Conservation (phyloP, 257 asterid species). For the Leptodermis oblonga region DNA sequence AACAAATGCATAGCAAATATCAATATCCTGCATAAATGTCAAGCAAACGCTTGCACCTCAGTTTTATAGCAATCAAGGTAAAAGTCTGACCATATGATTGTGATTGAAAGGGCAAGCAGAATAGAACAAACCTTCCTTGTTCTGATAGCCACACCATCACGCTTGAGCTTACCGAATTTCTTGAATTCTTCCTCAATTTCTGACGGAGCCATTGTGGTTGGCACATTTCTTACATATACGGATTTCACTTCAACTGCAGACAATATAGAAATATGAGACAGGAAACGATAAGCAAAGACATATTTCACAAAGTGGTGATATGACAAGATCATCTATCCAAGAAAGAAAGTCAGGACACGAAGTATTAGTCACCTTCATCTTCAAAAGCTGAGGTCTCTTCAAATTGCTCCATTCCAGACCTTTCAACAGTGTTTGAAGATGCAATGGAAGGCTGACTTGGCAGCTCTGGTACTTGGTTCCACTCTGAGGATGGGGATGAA, state of each 20-base stretch:
- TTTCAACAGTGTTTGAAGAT: slow-evolving; percentile 43
- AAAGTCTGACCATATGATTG: neutral
- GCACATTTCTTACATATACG: slow-evolving; percentile 90
- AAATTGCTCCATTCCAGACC: slow-evolving; percentile 46
- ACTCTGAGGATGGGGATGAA: slow-evolving; percentile 42
- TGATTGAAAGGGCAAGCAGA: slow-evolving; percentile 7
- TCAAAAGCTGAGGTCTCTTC: slow-evolving; percentile 68
- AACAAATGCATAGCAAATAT: slow-evolving; percentile 92
- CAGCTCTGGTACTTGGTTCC: slow-evolving; percentile 57
- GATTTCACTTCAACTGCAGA: slow-evolving; percentile 79
- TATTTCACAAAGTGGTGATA: neutral
- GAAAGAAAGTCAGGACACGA: slow-evolving; percentile 7
- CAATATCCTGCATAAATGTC: slow-evolving; percentile 66
- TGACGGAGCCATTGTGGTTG: slow-evolving; percentile 80
- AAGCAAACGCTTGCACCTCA: slow-evolving; percentile 1
- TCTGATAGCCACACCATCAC: slow-evolving; percentile 95
- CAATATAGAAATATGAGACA: neutral
- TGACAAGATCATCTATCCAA: neutral
- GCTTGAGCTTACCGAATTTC: slow-evolving; percentile 80
- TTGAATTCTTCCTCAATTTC: slow-evolving; percentile 92
- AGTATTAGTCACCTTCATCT: slow-evolving; percentile 57
- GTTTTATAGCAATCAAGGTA: neutral
- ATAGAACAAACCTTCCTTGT: slow-evolving; percentile 77
- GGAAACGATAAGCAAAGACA: neutral
- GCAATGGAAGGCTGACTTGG: slow-evolving; percentile 44